Base-by-base conservation (phyloP, 2,329 filamentous ascomycete species). In the Aspergillus tamarii region DNA sequence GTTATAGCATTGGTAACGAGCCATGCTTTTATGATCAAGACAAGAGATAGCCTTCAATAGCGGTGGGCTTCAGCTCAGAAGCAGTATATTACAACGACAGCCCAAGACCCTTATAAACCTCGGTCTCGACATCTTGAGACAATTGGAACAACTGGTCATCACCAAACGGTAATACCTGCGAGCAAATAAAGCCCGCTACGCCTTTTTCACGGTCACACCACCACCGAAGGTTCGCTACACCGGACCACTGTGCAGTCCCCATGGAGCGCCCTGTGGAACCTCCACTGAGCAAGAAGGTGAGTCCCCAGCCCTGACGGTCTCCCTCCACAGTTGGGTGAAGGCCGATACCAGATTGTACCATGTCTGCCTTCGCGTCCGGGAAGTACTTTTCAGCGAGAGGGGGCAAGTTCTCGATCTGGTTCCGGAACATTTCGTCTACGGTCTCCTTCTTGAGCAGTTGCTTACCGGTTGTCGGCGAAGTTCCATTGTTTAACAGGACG, bases 351-450 rank as follows among this genome's bases (percentile, higher is more conserved):
- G 74, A 71, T 67, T 85, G 84, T 2, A 82, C 81, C 10, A 85
- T 0, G 30, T 53, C 50, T 32, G 50, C 28, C 34, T 53, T 53
- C 30, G 28, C 50, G 28, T 21, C 50, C 1, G 81, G 73, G 2
- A 86, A 77, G 2, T 70, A 68, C 63, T 80, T 76, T 1, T 84
- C 80, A 1, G 81, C 80, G 61, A 86, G 87, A 65, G 88, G 70
- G 0, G 87, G 86, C 52, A 84, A 81, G 0, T 83, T 64, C 0
- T 84, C 81, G 58, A 89, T 83, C 66, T 88, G 88, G 71, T 91
- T 91, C 61, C 79, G 80, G 74, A 88, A 91, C 86, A 91, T 89
- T 41, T 84, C 76, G 10, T 88, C 82, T 0, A 92, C 84, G 0
- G 88, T 90, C 34, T 82, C 78, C 19, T 82, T 79, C 23, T 81